Conservation (phyloP, 129 eudicot genomes). For the Saussurea involucrata region DNA sequence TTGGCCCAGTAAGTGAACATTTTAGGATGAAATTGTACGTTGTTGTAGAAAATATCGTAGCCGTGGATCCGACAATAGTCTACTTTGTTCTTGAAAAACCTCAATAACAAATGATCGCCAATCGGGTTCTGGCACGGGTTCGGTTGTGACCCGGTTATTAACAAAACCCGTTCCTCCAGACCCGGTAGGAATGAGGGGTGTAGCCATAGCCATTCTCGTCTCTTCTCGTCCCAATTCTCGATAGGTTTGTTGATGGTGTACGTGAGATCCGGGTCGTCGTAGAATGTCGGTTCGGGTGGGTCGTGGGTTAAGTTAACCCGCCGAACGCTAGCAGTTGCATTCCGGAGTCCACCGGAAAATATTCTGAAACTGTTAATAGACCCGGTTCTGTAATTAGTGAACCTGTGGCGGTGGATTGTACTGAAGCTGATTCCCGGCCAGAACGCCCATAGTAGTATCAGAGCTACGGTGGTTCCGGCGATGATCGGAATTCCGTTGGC, state of each 20-base stretch:
- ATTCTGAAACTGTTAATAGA: background rate
- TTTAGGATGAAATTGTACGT: conserved; percentile 50
- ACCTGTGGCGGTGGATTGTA: conserved; percentile 8
- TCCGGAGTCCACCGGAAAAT: background rate
- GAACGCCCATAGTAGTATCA: conserved; percentile 34
- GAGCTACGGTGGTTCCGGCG: conserved; percentile 33
- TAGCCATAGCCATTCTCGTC: conserved; percentile 49
- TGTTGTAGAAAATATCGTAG: conserved; percentile 76
- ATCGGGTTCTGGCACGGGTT: conserved; percentile 63
- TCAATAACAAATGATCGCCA: conserved; percentile 62
- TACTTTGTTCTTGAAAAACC: conserved; percentile 79
- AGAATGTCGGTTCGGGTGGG: conserved; percentile 50
- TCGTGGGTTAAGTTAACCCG: conserved; percentile 30
- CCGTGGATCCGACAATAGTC: conserved; percentile 85
- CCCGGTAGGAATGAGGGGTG: conserved; percentile 59
- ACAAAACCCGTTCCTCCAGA: conserved; percentile 33
- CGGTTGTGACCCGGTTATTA: conserved; percentile 76
- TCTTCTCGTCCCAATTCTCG: conserved; percentile 60
- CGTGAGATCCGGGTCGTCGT: conserved; percentile 41
- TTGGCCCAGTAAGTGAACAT: conserved; percentile 81
- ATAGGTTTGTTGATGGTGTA: conserved; percentile 32
- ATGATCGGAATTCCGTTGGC: conserved; percentile 19
- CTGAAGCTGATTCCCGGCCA: conserved; percentile 29
- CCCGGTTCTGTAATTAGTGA: background rate
- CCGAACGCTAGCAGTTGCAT: background rate